phyloP scores from a whole-genome alignment of 2,329 filamentous ascomycete genomes.

The Colletotrichum chrysophilum region DNA sequence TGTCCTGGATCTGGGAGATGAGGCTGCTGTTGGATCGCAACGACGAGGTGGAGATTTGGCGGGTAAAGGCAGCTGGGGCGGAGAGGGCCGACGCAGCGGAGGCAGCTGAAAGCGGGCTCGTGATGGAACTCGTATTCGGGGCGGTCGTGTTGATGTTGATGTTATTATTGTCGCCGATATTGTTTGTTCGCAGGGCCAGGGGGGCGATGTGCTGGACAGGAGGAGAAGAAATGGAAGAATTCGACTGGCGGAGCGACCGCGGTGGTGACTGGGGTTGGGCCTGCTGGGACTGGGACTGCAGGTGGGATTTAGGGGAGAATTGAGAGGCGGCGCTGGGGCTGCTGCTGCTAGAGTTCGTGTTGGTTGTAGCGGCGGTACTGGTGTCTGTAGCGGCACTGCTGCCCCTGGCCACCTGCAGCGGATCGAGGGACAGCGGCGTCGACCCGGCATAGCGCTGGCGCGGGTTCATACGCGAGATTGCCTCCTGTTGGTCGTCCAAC shows the following conservation, averaged over 20 bases:
- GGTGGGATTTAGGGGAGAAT: conserved; percentile 1
- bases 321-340: not conserved
- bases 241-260: not conserved
- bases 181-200: conserved; percentile 14
- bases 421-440: conserved; percentile 21
- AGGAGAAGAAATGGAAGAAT: not conserved
- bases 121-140: conserved; percentile 18
- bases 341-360: not conserved
- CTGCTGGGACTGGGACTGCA: not conserved
- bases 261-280: not conserved
- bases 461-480: conserved; percentile 10
- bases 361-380: not conserved
- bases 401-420: conserved; percentile 12
- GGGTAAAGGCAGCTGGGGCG: conserved; percentile 12
- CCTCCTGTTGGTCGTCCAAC: not conserved
- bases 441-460: conserved; percentile 20
- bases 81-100: conserved; percentile 1
- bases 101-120: conserved; percentile 3
- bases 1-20: conserved; percentile 25
- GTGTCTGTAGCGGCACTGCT: conserved; percentile 1
- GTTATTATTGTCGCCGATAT: not conserved
- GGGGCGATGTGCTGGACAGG: not conserved
- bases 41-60: conserved; percentile 10
- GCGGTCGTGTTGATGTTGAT: not conserved
- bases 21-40: conserved; percentile 18